Conservation (phyloP, 2,329 filamentous ascomycete species). For the Torrubiella hemipterigena region DNA sequence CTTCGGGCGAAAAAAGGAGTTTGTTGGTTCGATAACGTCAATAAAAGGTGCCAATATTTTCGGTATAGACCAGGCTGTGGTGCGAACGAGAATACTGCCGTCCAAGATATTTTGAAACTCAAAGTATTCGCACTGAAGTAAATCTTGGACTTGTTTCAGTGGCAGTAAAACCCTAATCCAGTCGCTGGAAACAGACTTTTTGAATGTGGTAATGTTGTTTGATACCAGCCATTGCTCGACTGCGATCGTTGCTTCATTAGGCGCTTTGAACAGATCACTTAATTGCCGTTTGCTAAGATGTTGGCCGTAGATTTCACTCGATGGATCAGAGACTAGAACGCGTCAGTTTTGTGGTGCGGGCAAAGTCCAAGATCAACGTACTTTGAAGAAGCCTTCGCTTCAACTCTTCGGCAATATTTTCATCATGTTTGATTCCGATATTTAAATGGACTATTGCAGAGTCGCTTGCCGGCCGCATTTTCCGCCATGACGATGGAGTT, state of each 20-base stretch:
- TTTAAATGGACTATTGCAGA: conserved; percentile 1
- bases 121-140: conserved; percentile 4
- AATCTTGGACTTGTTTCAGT: background rate
- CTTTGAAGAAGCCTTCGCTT: conserved; percentile 3
- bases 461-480: background rate
- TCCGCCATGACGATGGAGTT: background rate
- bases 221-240: conserved; percentile 1
- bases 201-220: background rate
- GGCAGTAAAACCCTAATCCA: conserved; percentile 3
- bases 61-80: conserved; percentile 3
- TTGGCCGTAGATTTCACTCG: conserved; percentile 1
- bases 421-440: conserved; percentile 2
- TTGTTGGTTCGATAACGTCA: conserved; percentile 3
- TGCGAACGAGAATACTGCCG: conserved; percentile 1
- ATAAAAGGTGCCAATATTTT: background rate
- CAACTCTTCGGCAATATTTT: background rate
- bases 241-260: background rate
- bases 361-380: background rate
- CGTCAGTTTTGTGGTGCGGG: too few species aligned
- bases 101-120: conserved; percentile 4
- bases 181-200: background rate
- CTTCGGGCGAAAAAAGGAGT: conserved; percentile 3
- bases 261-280: background rate
- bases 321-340: conserved; percentile 2
- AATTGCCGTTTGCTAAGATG: background rate